Evolutionary conservation across 2,329 filamentous ascomycete genomes (phyloP).

Genomic region (Colletotrichum aenigma): DNA sequence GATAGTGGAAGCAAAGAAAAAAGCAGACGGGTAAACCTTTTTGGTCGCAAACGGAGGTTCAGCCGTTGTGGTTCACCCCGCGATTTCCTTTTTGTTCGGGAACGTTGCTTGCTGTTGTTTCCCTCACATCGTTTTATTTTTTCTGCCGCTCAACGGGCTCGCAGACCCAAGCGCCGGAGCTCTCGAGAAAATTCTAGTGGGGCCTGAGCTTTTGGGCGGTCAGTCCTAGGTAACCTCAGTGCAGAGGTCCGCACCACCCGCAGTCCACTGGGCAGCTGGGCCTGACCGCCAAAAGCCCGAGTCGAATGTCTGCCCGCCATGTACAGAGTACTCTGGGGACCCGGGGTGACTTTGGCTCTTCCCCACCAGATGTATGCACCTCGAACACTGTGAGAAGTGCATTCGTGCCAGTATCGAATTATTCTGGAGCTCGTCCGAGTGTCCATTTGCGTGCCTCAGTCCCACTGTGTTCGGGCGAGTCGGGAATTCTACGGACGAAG

Average conservation of each 20-base stretch:
- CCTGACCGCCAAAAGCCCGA: background rate
- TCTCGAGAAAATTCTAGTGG: slow-evolving; percentile 7
- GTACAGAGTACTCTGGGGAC: background rate
- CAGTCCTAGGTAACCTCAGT: background rate
- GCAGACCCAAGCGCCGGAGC: background rate
- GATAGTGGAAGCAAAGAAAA: background rate
- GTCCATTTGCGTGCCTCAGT: background rate
- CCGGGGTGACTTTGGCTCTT: background rate
- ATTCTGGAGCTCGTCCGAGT: background rate
- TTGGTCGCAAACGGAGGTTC: background rate
- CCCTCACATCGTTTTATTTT: background rate
- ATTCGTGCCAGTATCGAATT: background rate
- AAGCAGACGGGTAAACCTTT: background rate
- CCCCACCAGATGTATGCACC: background rate
- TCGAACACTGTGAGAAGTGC: background rate
- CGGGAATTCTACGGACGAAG: background rate
- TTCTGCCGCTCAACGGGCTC: background rate
- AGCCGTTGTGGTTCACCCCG: background rate
- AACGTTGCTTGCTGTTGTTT: background rate
- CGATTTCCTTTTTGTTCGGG: background rate
- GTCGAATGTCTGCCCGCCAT: background rate
- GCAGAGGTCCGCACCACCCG: background rate
- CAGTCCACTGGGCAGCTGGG: background rate
- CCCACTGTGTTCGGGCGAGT: background rate
- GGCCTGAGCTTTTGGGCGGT: background rate